phyloP scores from a whole-genome alignment of 257 asterid species.

The Petrea volubilis region DNA sequence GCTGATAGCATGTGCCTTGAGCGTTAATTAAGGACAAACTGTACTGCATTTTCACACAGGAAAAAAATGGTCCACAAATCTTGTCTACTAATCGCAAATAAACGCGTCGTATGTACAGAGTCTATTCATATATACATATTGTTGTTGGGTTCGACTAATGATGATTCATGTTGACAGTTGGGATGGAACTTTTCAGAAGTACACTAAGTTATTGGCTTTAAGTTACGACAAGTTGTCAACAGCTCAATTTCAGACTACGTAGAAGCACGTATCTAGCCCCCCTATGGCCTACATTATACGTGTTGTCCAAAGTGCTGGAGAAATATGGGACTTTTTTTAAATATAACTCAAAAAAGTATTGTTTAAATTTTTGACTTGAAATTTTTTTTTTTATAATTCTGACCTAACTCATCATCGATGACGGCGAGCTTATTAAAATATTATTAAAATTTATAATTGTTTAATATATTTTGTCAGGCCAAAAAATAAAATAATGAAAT shows the following conservation, averaged over 20 bases:
- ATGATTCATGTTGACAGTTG: conserved; percentile 23
- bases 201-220: conserved; percentile 2
- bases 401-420: no score
- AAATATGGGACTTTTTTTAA: not conserved
- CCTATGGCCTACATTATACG: no score
- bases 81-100: conserved; percentile 26
- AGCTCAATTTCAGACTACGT: not conserved
- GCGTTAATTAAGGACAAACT: conserved; percentile 17
- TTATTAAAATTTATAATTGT: no score
- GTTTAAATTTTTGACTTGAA: no score
- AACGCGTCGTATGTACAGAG: conserved; percentile 16
- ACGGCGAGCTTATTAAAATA: no score
- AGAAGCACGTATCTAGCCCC: not conserved
- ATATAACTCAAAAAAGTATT: not conserved
- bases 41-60: conserved; percentile 11
- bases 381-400: no score
- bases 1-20: conserved; percentile 20
- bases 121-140: not conserved
- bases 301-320: not conserved
- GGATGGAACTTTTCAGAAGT: not conserved
- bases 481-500: no score
- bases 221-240: not conserved
- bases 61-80: not conserved
- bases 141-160: not conserved
- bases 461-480: no score